Evolutionary conservation across 441 rosid species (phyloP).

Genomic region (California macrophylla): DNA sequence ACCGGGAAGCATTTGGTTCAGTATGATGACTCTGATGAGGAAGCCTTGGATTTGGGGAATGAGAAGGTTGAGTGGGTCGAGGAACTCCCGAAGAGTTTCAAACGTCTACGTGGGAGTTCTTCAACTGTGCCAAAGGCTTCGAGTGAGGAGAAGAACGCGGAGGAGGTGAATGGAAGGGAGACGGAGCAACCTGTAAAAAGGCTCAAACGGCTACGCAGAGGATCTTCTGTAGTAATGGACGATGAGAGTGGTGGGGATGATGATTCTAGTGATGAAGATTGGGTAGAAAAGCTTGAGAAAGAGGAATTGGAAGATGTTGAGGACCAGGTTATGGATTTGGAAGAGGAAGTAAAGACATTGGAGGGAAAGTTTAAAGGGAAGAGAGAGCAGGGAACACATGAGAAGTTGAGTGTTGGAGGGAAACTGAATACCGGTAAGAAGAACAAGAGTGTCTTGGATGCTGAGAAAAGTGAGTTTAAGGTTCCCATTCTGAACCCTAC

Average conservation of each 20-base stretch:
- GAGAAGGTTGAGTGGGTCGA: slow-evolving; percentile 81
- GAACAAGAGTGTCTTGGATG: slow-evolving; percentile 27
- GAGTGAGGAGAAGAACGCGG: slow-evolving; percentile 26
- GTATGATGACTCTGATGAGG: slow-evolving; percentile 84
- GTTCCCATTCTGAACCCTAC: slow-evolving; percentile 35
- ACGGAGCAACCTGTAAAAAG: not conserved
- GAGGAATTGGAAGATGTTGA: slow-evolving; percentile 46
- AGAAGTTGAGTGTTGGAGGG: slow-evolving; percentile 37
- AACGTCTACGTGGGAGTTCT: slow-evolving; percentile 58
- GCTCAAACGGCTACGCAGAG: not conserved
- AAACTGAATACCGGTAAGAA: slow-evolving; percentile 44
- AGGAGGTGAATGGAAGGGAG: slow-evolving; percentile 13
- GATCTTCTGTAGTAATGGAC: not conserved
- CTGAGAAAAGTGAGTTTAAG: slow-evolving; percentile 26
- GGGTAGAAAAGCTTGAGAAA: slow-evolving; percentile 46
- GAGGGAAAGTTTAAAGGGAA: slow-evolving; percentile 22
- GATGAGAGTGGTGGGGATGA: slow-evolving; percentile 25
- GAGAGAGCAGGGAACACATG: slow-evolving; percentile 32
- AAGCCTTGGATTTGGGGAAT: slow-evolving; percentile 65
- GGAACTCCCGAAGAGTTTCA: slow-evolving; percentile 35
- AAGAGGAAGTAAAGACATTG: slow-evolving; percentile 31
- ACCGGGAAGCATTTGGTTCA: slow-evolving; percentile 58
- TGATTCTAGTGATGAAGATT: slow-evolving; percentile 77
- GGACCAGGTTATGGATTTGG: slow-evolving; percentile 47
- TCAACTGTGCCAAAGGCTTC: slow-evolving; percentile 38